phyloP scores from a whole-genome alignment of 2,329 filamentous ascomycete species.

The Neonectria punicea region DNA sequence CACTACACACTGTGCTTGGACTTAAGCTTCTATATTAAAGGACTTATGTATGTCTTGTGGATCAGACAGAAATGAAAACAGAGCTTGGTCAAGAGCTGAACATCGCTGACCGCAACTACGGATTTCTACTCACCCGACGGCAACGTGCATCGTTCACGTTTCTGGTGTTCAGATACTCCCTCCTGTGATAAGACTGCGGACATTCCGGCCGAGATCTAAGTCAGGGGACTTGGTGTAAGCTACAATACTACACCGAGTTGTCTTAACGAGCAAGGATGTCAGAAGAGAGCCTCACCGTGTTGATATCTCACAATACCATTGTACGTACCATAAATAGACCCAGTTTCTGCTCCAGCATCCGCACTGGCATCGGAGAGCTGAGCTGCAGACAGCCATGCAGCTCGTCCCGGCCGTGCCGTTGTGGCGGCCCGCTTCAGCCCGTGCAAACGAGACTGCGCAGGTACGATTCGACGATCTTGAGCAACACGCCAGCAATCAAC shows the following conservation, averaged over 20 bases:
- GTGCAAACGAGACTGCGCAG: background rate
- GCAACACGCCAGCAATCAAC: background rate
- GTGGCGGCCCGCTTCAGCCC: conserved; percentile 6
- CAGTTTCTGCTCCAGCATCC: background rate
- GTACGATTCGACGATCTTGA: background rate
- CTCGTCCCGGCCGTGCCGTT: background rate
- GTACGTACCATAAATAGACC: background rate
- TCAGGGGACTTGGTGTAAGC: background rate
- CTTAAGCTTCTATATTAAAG: conserved; percentile 1
- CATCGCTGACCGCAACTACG: background rate
- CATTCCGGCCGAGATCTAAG: background rate
- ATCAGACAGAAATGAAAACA: background rate
- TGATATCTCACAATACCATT: background rate
- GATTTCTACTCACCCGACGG: background rate
- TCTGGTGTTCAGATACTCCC: background rate
- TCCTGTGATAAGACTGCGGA: background rate
- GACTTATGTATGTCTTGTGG: background rate
- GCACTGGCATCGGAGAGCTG: background rate
- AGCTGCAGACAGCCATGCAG: background rate
- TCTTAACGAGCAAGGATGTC: background rate
- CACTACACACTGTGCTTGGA: background rate
- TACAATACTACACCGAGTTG: background rate
- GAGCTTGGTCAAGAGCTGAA: background rate
- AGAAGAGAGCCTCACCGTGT: background rate
- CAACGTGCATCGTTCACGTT: background rate